These are phyloP conservation scores for Lasiosphaeria ovina DNA, from an alignment of 495 filamentous ascomycete genomes.

Conservation along the genomic window DNA sequence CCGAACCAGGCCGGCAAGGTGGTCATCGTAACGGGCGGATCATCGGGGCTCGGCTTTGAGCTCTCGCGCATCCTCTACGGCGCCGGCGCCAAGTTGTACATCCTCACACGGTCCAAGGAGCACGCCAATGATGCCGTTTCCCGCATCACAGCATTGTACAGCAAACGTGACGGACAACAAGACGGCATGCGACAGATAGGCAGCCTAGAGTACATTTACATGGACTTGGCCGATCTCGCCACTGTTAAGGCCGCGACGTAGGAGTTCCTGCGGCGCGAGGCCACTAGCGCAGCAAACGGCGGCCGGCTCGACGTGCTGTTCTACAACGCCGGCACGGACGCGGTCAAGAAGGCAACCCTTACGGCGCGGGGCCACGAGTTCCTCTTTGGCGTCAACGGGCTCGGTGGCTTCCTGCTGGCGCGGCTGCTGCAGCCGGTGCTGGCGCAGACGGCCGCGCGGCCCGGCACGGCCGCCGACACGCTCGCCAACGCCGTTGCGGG, in stretches of 20 bases:
- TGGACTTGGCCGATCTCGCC: slow-evolving; percentile 26
- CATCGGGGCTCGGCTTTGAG: slow-evolving; percentile 46
- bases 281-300: too few relatives aligned
- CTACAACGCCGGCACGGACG: slow-evolving; percentile 38
- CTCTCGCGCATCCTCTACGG: slow-evolving; percentile 43
- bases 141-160: slow-evolving; percentile 10
- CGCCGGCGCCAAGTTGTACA: slow-evolving; percentile 49
- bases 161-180: too few relatives aligned
- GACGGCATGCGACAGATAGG: slow-evolving; percentile 14
- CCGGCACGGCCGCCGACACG: slow-evolving; percentile 27
- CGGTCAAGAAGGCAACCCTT: slow-evolving; percentile 19
- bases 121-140: slow-evolving; percentile 22
- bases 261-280: slow-evolving; percentile 19
- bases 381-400: neutral
- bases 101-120: slow-evolving; percentile 42
- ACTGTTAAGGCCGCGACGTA: slow-evolving; percentile 22
- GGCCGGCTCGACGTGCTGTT: slow-evolving; percentile 26
- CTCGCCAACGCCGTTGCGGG: slow-evolving; percentile 31
- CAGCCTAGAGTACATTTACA: slow-evolving; percentile 22
- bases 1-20: slow-evolving; percentile 24
- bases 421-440: neutral
- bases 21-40: slow-evolving; percentile 49
- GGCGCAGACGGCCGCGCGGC: neutral
- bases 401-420: neutral
- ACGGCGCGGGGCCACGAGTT: slow-evolving; percentile 36